Percentiles rank a stretch among this genome's conserved stretches.
Evolutionary conservation across 108 stramenopile genomes (phyloP).

Genomic region (Stephanodiscus triporus): DNA sequence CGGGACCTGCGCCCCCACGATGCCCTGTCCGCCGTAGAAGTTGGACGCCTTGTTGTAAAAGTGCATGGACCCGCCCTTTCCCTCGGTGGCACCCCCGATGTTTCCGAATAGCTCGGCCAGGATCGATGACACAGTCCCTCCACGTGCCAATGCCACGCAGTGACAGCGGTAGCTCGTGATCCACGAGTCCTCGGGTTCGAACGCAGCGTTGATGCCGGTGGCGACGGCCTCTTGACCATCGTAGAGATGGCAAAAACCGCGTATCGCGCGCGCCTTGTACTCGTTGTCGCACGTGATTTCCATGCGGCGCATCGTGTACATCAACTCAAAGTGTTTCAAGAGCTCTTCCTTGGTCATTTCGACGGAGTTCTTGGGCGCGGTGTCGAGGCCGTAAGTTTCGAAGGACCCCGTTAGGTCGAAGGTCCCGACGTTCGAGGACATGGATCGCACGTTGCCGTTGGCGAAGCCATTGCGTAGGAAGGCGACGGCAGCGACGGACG

Average conservation of each 20-base stretch:
- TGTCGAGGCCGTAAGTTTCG: conserved; percentile 81
- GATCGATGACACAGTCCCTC: conserved; percentile 86
- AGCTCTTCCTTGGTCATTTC: conserved; percentile 93
- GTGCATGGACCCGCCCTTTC: conserved; percentile 99
- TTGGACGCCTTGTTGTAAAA: conserved; percentile 98
- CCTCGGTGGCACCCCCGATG: conserved; percentile 77
- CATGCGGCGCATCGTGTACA: conserved; percentile 99
- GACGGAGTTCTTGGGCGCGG: conserved; percentile 65
- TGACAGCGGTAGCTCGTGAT: conserved; percentile 99
- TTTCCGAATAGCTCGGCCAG: conserved; percentile 94
- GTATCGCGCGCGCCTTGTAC: conserved; percentile 98
- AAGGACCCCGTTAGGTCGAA: conserved; percentile 83
- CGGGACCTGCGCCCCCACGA: conserved; percentile 99
- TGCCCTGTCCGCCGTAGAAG: conserved; percentile 99
- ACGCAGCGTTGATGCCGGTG: conserved; percentile 91
- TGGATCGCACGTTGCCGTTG: conserved; percentile 17
- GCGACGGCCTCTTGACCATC: conserved; percentile 99
- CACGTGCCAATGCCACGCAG: conserved; percentile 91
- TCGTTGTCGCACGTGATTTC: conserved; percentile 99
- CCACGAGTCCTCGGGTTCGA: conserved; percentile 91
- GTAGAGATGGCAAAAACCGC: conserved; percentile 99
- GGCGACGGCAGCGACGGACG: conserved; percentile 14
- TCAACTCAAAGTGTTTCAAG: conserved; percentile 88
- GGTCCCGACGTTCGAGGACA: conserved; percentile 49
- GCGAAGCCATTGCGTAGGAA: conserved; percentile 8